Evolutionary conservation across 257 asterid species (phyloP).

Genomic region (Misopates orontium): DNA sequence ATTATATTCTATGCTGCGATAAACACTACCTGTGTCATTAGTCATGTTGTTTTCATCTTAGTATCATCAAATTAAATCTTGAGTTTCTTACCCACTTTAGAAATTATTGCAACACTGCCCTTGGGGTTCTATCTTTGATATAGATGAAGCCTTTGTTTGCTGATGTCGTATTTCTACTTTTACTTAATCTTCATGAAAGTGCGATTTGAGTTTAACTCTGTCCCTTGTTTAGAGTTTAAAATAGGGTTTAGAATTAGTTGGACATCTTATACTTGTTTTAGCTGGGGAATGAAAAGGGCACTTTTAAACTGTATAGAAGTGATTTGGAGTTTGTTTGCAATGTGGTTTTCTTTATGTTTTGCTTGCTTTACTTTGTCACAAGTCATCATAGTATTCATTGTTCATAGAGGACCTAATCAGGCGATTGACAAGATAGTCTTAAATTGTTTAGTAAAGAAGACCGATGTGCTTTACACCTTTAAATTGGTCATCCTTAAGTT

Average conservation of each 20-base stretch:
- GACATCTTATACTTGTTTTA: constrained; percentile 4
- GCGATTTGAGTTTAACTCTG: background rate
- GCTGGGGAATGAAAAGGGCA: background rate
- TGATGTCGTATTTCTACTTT: background rate
- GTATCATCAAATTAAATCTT: too few species aligned
- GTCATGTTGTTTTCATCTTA: too few species aligned
- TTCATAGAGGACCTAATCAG: background rate
- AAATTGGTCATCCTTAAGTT: too few species aligned
- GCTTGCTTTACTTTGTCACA: too few species aligned
- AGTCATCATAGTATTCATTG: background rate
- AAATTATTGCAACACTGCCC: too few species aligned
- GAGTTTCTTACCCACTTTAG: too few species aligned
- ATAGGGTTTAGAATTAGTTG: background rate
- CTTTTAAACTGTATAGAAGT: background rate
- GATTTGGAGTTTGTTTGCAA: background rate
- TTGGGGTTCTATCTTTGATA: background rate
- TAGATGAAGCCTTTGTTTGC: background rate
- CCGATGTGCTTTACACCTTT: background rate
- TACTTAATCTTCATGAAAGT: background rate
- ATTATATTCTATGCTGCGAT: background rate
- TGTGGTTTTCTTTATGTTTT: too few species aligned
- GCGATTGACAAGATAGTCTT: background rate
- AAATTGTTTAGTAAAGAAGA: background rate
- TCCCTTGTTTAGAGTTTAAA: background rate
- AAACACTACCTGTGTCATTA: too few species aligned